Evolutionary conservation across 495 filamentous ascomycete species (phyloP).

Genomic region (Neurospora tetrasperma): DNA sequence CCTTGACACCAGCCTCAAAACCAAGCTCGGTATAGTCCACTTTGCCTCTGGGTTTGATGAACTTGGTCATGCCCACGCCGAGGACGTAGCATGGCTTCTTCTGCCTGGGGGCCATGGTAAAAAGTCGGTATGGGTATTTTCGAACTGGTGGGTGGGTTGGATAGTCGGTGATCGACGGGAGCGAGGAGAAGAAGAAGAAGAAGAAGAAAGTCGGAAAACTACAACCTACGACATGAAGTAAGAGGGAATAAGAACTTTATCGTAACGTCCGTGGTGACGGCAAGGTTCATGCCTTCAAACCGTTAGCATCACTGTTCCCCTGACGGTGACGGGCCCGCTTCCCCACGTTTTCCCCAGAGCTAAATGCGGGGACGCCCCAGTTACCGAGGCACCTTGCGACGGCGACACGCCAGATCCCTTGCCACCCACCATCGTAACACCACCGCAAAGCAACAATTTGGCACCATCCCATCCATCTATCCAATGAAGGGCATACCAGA

Average conservation of each 20-base stretch:
- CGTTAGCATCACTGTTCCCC: background rate
- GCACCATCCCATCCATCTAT: background rate
- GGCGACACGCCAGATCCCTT: background rate
- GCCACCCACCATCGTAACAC: background rate
- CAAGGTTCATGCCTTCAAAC: background rate
- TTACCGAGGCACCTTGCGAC: background rate
- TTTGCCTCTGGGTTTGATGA: conserved; percentile 94
- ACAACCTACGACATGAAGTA: background rate
- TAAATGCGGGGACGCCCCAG: background rate
- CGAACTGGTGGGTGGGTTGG: background rate
- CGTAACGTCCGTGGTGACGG: background rate
- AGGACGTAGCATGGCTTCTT: conserved; percentile 63
- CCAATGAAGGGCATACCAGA: background rate
- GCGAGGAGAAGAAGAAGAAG: background rate
- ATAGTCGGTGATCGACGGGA: background rate
- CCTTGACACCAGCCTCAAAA: conserved; percentile 91
- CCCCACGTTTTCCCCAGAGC: background rate
- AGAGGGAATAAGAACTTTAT: background rate
- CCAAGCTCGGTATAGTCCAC: conserved; percentile 84
- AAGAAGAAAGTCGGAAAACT: background rate
- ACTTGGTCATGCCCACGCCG: conserved; percentile 97
- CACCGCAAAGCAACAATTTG: background rate
- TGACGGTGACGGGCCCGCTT: background rate
- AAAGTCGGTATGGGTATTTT: background rate
- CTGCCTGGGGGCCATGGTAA: conserved; percentile 34